Base-by-base conservation (phyloP, 1,284 basidiomycete genomes). In the Pulveroboletus ridleyi region DNA sequence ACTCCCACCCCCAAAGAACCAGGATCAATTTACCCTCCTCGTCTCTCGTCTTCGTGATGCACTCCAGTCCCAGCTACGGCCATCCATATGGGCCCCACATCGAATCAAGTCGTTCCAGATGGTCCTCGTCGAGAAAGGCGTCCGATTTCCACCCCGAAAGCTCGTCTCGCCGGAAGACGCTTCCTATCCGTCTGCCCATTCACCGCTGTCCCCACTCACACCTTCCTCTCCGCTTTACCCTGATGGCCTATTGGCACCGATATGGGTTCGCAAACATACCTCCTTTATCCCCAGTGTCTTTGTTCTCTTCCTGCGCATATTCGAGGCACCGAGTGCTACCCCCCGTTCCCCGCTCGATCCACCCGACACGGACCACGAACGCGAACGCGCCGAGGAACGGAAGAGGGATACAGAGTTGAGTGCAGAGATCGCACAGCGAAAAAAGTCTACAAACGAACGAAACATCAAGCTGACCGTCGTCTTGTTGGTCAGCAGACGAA, bases 211-310 rank as follows among this genome's bases (percentile, higher is more conserved):
- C 0, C 97, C 97, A 0, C 80, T 98, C 35, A 94, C 94, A 0
- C 90, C 92, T 0, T 86, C 90, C 2, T 96, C 95, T 0, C 96
- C 97, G 0, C 82, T 98, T 20, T 87, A 95, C 76, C 97, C 97
- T 0, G 97, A 99, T 76, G 97, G 97, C 1, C 81, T 99, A 58
- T 94, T 99, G 64, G 95, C 96, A 2, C 97, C 96, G 0, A 95
- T 99, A 71, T 99, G 97, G 97, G 89, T 98, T 22, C 86, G 96
- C 56, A 99, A 98, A 78, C 96, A 99, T 73, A 92, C 94, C 0
- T 89, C 95, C 13, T 87, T 97, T 44, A 81, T 99, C 0, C 96
- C 97, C 0, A 90, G 93, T 22, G 95, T 98, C 0, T 98, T 98
- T 77, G 93, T 99, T 9, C 82, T 96, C 58, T 97, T 98, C 76